Conservation (phyloP, 352 stramenopile species). For the Peronosclerospora sorghi region DNA sequence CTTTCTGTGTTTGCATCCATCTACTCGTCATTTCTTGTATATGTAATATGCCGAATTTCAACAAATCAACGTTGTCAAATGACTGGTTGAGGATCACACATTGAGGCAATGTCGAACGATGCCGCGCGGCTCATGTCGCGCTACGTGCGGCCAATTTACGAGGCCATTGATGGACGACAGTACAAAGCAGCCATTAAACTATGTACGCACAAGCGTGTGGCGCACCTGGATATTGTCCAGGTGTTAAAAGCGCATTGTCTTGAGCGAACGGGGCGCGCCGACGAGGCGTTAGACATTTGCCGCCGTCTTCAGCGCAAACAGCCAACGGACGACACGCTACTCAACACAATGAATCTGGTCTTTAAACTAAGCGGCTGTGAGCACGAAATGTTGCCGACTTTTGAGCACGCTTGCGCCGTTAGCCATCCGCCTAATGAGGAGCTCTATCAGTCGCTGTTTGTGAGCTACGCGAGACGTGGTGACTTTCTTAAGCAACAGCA, state of each 20-base stretch:
- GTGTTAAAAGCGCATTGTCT: slow-evolving; percentile 80
- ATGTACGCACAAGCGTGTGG: slow-evolving; percentile 69
- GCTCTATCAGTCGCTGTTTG: slow-evolving; percentile 60
- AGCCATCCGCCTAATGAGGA: slow-evolving; percentile 49
- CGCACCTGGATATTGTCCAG: slow-evolving; percentile 65
- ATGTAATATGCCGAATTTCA: slow-evolving; percentile 1
- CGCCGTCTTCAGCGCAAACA: slow-evolving; percentile 45
- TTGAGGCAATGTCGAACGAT: slow-evolving; percentile 40
- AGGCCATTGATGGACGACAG: slow-evolving; percentile 68
- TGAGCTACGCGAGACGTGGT: slow-evolving; percentile 45
- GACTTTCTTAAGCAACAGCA: slow-evolving; percentile 83
- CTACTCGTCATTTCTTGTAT: slow-evolving; percentile 19
- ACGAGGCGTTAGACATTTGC: slow-evolving; percentile 67
- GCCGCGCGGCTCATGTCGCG: slow-evolving; percentile 45
- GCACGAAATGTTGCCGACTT: slow-evolving; percentile 71
- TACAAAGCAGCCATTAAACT: slow-evolving; percentile 80
- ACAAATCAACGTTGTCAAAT: slow-evolving; percentile 7
- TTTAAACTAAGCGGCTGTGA: slow-evolving; percentile 63
- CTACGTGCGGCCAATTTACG: slow-evolving; percentile 79
- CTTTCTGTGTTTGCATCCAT: slow-evolving; percentile 14
- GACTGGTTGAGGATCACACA: not conserved
- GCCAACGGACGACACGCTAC: slow-evolving; percentile 71
- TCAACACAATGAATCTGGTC: slow-evolving; percentile 79
- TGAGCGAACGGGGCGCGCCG: slow-evolving; percentile 53
- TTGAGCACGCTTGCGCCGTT: slow-evolving; percentile 53